Evolutionary conservation across 805 yeast genomes (phyloP), one percentile per base, ranked within the genome.

Genomic region (Yarrowia sp.): DNA sequence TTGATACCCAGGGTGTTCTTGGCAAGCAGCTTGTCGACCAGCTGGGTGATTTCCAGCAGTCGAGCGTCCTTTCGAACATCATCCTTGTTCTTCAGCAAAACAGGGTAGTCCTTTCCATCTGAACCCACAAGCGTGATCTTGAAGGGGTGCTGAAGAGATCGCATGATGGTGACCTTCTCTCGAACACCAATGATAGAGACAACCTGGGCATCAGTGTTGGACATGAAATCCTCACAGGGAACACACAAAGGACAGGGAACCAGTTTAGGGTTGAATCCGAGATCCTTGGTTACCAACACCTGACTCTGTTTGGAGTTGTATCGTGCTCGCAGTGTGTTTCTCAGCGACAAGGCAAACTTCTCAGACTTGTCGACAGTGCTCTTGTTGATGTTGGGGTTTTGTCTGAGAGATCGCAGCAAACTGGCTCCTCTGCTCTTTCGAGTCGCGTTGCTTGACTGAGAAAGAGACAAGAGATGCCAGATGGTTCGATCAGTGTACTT

Each of bases 31-130:
- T 91, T 85, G 75, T 93, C 93, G 77, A 95, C 87, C 78, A 92
- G 89, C 0, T 91, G 86, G 0, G 98, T 91, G 73, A 95, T 89
- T 73, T 96, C 95, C 90, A 92, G 90, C 66, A 94, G 86, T 73
- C 97, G 90, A 4, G 97, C 95, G 80, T 96, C 99, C 75, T 96
- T 96, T 72, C 98, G 81, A 19, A 96, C 88, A 79, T 95, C 99
- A 78, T 95, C 99, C 71, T 87, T 85, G 9, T 89, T 87, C 75
- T 95, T 95, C 73, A 97, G 88, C 79, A 95, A 83, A 15, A 95
- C 82, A 19, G 89, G 84, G 75, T 93, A 93, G 0, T 80, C 77
- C n/a, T 79, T 78, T 9, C 94, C 93, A 78, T 94, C 91, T 2
- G 91, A 86, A 0, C 98, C 99, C 48, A 85, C 77, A 2, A 94